A percentile compares a stretch with the other conserved stretches of the same genome.
Evolutionary conservation across 108 stramenopile genomes (phyloP).

Genomic region (Pelagomonas calceolata): DNA sequence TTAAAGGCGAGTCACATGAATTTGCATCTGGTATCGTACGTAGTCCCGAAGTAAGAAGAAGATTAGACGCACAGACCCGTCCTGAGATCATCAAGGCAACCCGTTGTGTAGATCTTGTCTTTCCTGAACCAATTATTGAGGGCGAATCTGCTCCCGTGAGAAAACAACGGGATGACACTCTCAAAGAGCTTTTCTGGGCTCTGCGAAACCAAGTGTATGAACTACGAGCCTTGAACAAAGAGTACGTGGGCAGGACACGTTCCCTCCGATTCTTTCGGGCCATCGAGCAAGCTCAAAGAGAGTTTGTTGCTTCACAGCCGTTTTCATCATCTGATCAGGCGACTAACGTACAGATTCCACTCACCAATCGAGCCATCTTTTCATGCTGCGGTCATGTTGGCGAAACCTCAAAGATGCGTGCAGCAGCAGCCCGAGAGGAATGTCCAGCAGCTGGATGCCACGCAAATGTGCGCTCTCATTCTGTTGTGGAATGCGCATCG

Average conservation of each 20-base stretch:
- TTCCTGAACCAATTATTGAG: neutral
- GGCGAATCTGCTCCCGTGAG: neutral
- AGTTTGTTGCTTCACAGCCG: neutral
- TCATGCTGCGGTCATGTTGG: slow-evolving; percentile 35
- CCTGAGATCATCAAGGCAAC: slow-evolving; percentile 1
- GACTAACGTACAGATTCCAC: neutral
- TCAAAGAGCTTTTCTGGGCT: slow-evolving; percentile 21
- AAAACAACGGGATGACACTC: slow-evolving; percentile 6
- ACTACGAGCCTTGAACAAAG: slow-evolving; percentile 21
- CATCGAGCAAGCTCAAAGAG: slow-evolving; percentile 7
- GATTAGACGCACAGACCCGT: neutral
- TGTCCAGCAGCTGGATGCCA: slow-evolving; percentile 25
- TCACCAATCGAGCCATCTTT: slow-evolving; percentile 16
- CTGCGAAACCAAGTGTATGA: slow-evolving; percentile 23
- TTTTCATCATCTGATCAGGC: too few relatives aligned
- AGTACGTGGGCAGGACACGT: slow-evolving; percentile 30
- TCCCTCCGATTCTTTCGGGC: slow-evolving; percentile 27
- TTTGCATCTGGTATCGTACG: slow-evolving; percentile 4
- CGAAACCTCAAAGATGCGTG: slow-evolving; percentile 16
- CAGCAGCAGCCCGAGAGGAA: slow-evolving; percentile 13
- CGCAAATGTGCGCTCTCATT: slow-evolving; percentile 10
- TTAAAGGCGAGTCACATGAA: slow-evolving; percentile 20
- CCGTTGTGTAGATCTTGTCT: neutral
- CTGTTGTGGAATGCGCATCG: slow-evolving; percentile 1
- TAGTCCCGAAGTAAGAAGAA: slow-evolving; percentile 5